A percentile compares a stretch with the other conserved stretches of the same genome.
These are phyloP conservation scores for Lentinula sp. DNA, from an alignment of 768 basidiomycete species.

Conservation along the genomic window DNA sequence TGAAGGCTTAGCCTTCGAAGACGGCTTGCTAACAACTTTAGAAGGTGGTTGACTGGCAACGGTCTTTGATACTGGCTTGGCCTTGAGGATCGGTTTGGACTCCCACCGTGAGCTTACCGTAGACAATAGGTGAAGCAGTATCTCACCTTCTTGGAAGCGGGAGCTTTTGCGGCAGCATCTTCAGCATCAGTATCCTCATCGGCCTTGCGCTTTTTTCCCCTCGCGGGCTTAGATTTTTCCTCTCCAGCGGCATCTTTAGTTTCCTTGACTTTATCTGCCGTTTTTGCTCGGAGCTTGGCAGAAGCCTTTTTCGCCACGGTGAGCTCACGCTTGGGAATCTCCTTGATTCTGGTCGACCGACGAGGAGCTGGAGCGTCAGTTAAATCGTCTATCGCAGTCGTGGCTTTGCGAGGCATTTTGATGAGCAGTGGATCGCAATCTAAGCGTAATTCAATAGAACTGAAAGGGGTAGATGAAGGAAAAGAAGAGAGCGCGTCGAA, in stretches of 20 bases:
- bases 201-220: slow-evolving; percentile 41
- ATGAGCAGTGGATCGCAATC: not conserved
- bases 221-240: slow-evolving; percentile 48
- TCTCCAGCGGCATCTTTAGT: slow-evolving; percentile 34
- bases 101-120: slow-evolving; percentile 15
- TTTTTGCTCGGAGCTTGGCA: slow-evolving; percentile 58
- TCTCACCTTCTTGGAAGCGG: slow-evolving; percentile 61
- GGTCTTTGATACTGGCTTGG: slow-evolving; percentile 29
- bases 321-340: slow-evolving; percentile 50
- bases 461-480: slow-evolving; percentile 1
- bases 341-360: slow-evolving; percentile 73
- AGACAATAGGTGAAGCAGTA: not conserved
- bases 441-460: not conserved
- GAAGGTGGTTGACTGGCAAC: slow-evolving; percentile 26
- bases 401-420: slow-evolving; percentile 69
- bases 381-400: slow-evolving; percentile 33
- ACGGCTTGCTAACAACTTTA: slow-evolving; percentile 24
- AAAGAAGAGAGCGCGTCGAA: slow-evolving; percentile 1
- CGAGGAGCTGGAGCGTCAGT: slow-evolving; percentile 46
- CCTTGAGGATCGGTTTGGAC: slow-evolving; percentile 38
- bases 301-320: slow-evolving; percentile 48
- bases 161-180: slow-evolving; percentile 29
- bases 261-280: slow-evolving; percentile 34
- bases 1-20: slow-evolving; percentile 23
- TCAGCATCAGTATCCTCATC: slow-evolving; percentile 20